phyloP scores from a whole-genome alignment of 164 flowering plant genomes.

The Piper longum region DNA sequence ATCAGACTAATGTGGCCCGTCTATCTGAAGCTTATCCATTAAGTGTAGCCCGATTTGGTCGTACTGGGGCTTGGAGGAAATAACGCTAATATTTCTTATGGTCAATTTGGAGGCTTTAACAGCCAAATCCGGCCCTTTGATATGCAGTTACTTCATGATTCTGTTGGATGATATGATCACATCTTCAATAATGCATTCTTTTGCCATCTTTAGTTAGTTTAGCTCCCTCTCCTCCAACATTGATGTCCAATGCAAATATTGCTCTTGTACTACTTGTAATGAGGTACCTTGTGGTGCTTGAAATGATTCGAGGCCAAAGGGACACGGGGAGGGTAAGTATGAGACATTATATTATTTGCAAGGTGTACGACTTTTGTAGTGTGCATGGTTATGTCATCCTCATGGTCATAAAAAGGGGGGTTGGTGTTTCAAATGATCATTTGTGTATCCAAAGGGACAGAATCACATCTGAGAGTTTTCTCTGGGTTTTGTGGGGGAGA shows the following conservation, averaged over 20 bases:
- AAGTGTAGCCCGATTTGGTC: conserved; percentile 34
- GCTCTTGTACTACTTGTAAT: background rate
- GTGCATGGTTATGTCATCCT: too few relatives aligned
- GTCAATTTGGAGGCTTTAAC: conserved; percentile 24
- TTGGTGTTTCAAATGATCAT: too few relatives aligned
- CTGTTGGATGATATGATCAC: conserved; percentile 28
- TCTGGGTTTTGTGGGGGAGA: too few relatives aligned
- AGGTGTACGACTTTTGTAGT: background rate
- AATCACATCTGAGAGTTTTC: too few relatives aligned
- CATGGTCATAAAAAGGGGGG: too few relatives aligned
- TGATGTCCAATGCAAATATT: background rate
- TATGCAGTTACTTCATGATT: conserved; percentile 46
- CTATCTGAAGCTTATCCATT: conserved; percentile 36
- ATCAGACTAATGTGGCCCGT: conserved; percentile 40
- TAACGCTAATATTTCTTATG: conserved; percentile 19
- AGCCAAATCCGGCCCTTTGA: conserved; percentile 34
- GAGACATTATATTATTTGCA: conserved; percentile 2
- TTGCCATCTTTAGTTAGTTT: background rate
- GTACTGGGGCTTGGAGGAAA: conserved; percentile 19
- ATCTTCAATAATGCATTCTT: background rate
- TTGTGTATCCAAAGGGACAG: too few relatives aligned
- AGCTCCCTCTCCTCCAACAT: background rate
- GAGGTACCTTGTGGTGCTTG: background rate
- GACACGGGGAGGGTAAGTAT: background rate
- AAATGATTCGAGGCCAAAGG: background rate